Evolutionary conservation across 2,329 filamentous ascomycete species (phyloP), one percentile per base, ranked within the genome.

Genomic region (Gnomoniopsis sp.): DNA sequence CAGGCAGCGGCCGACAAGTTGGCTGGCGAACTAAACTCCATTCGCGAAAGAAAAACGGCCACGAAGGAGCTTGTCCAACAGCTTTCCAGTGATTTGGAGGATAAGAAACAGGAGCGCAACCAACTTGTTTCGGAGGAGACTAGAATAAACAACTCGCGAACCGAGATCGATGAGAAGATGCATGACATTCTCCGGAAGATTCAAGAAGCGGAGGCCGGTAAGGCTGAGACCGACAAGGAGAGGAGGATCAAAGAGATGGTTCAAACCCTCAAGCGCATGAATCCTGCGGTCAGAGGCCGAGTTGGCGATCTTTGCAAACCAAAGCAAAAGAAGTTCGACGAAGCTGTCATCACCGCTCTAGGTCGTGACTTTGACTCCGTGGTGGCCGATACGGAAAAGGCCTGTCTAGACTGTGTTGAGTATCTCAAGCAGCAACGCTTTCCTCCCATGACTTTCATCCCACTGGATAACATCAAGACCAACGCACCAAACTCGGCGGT

Each of bases 401-500:
- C 90, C 1, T 95, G 91, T 30, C 88, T 92, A 60, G 92, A 97
- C 66, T 99, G 95, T 71, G 95, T 99, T 57, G 87, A 95, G 65
- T 96, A 96, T 68, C 84, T 99, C 59, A 95, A 95, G 66, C 91
- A 96, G 64, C 91, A 97, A 70, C 87, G 91, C 57, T 88, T 90
- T 55, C 85, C 89, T 7, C 91, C 93, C 59, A 91, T 95, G 75
- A 97, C 91, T 1, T 98, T 99, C 72, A 93, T 98, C 63, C 95
- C 95, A 1, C 81, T 99, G 19, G 95, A 99, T 77, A 97, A 96
- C 54, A 96, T 99, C 72, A 96, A 98, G 69, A 93, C 97, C 70
- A 93, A 91, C 71, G 87, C 91, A 12, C 85, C 95, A 60, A 96
- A 96, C 70, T 90, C 91, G 6, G 93, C 91, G 60, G 80, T 99